Percentiles rank a stretch among this genome's conserved stretches.
Evolutionary conservation across 768 basidiomycete species (phyloP).

Genomic region (Termitomyces titanicus): DNA sequence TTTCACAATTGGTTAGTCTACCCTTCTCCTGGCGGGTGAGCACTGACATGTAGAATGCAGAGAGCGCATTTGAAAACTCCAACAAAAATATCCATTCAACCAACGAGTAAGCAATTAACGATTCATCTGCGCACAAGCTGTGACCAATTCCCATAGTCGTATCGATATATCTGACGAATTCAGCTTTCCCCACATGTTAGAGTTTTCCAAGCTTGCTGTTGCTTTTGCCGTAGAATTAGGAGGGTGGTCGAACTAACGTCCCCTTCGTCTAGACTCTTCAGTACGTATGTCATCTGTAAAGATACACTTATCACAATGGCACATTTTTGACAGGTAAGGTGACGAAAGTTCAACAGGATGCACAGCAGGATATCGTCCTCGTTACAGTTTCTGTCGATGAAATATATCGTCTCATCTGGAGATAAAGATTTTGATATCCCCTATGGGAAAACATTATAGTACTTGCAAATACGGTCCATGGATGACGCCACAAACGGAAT

Average conservation of each 20-base stretch:
- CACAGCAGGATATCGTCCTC: too few species aligned
- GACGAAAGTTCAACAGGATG: too few species aligned
- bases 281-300: too few species aligned
- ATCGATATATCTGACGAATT: constrained; percentile 87
- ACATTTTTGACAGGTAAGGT: background rate
- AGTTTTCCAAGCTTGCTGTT: constrained; percentile 82
- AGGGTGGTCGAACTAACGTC: constrained; percentile 26
- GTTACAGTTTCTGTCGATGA: too few species aligned
- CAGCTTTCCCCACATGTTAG: constrained; percentile 85
- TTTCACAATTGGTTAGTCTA: constrained; percentile 72
- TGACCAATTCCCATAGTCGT: constrained; percentile 43
- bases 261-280: background rate
- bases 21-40: constrained; percentile 14
- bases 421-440: too few species aligned
- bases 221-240: constrained; percentile 78
- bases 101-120: constrained; percentile 62
- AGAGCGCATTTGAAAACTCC: constrained; percentile 71
- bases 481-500: background rate
- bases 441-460: too few species aligned
- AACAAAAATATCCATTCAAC: constrained; percentile 82
- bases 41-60: constrained; percentile 25
- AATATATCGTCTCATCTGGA: too few species aligned
- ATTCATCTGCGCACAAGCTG: constrained; percentile 7
- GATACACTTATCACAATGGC: background rate
- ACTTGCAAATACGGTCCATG: too few species aligned